Conservation (phyloP, 2,329 filamentous ascomycete species). For the Didymella lethalis region DNA sequence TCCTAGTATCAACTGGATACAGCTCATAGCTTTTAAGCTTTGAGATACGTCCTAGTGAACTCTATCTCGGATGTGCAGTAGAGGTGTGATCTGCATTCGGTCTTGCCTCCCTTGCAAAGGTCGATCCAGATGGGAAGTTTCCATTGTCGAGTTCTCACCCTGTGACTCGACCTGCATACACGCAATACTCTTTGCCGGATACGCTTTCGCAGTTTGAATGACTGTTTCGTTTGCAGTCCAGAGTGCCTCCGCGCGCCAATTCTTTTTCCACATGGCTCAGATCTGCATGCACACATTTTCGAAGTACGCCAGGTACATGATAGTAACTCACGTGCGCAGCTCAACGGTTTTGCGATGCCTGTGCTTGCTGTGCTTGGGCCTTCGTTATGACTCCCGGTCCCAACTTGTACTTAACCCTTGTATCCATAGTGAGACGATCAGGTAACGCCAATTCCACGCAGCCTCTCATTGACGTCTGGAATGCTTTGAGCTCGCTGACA, state of each 20-base stretch:
- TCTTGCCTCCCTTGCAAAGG: not conserved
- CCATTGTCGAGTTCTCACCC: not conserved
- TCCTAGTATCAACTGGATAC: not conserved
- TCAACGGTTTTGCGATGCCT: conserved; percentile 31
- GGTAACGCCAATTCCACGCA: conserved; percentile 65
- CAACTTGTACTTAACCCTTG: conserved; percentile 61
- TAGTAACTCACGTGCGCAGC: no score
- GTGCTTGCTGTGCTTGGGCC: conserved; percentile 21
- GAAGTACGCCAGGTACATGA: not conserved
- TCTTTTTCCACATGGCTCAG: not conserved
- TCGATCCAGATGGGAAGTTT: not conserved
- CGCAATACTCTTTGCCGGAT: not conserved
- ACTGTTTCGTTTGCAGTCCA: not conserved
- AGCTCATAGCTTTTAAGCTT: not conserved
- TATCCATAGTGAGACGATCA: conserved; percentile 67
- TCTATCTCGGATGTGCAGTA: not conserved
- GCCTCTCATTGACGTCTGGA: conserved; percentile 64
- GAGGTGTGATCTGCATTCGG: not conserved
- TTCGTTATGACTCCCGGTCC: conserved; percentile 22
- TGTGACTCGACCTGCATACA: not conserved
- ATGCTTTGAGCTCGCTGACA: conserved; percentile 61
- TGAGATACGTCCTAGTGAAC: not conserved
- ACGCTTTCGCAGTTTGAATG: not conserved
- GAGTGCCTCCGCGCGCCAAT: not conserved
- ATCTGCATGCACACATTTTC: not conserved